Evolutionary conservation across 306 rosid genomes (phyloP).

Genomic region (Mucuna pruriens): DNA sequence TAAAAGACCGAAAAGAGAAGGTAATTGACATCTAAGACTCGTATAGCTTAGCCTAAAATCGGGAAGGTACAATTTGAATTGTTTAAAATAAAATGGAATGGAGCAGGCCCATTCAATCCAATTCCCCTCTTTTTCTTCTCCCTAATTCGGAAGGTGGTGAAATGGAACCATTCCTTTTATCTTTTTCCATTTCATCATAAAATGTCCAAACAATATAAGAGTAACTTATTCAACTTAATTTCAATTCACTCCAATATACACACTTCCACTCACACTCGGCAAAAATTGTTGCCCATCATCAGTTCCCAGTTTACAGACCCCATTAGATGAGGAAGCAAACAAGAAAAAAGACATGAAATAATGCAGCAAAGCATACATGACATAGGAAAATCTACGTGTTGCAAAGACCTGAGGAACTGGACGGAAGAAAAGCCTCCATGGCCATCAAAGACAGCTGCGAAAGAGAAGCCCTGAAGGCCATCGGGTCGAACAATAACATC

Average conservation of each 20-base stretch:
- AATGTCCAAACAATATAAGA: not conserved
- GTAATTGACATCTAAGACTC: too few species aligned
- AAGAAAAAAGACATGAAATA: not conserved
- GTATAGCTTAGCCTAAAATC: too few species aligned
- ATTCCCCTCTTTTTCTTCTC: not conserved
- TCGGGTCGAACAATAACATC: constrained; percentile 65
- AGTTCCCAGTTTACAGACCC: not conserved
- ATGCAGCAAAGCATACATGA: not conserved
- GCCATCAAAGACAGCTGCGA: constrained; percentile 97
- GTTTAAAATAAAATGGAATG: not conserved
- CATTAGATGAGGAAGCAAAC: not conserved
- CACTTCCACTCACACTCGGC: not conserved
- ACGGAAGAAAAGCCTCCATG: constrained; percentile 90
- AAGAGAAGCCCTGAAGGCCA: constrained; percentile 69
- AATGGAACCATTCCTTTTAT: not conserved
- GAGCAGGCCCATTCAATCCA: not conserved
- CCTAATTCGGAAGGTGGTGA: not conserved
- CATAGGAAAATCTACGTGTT: not conserved
- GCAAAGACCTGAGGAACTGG: constrained; percentile 76
- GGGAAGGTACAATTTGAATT: too few species aligned
- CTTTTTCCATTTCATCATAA: not conserved
- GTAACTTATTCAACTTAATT: not conserved
- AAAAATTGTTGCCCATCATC: not conserved
- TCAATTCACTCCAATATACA: not conserved
- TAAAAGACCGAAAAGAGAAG: too few species aligned